Evolutionary conservation across 768 basidiomycete genomes (phyloP), one percentile per base, ranked within the genome.

Genomic region (Thelephora ganbajun): DNA sequence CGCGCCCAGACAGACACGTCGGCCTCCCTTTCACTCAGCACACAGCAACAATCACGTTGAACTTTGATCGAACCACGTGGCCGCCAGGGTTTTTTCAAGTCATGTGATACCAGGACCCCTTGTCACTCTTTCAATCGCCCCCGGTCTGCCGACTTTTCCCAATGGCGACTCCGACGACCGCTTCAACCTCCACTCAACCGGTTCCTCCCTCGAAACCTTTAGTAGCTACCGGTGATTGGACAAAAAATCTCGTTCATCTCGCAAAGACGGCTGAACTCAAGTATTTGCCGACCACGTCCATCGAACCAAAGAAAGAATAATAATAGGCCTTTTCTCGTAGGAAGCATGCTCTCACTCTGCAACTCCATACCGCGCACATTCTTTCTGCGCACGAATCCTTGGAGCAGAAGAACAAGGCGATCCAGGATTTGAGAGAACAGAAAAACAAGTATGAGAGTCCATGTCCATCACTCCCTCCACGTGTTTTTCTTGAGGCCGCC

Each of bases 221-320:
- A 45, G 71, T 90, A 44, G 84, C 87, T 3, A 80, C 77, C 16
- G 87, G 85, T 7, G 85, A 89, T 61, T 90, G 87, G 87, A 87
- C 84, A 22, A 83, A 81, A 55, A 83, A 87, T 62, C 72, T 90
- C 37, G 81, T 90, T 30, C 83, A 89, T 46, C 72, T 90, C 11
- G 87, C 87, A 5, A 89, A 85, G 66, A 86, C 83, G 1, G 87
- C 87, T 7, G 87, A 90, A 60, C 72, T 90, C 57, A 90, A 90
- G 87, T 90, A 61, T 55, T 83, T 74, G 12, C 20, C 14, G 18
- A 13, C 2, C 33, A 23, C 22, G 11, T 7, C 23, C 33, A 6
- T 16, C 19, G 16, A 33, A 33, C 33, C 22, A 22, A 12, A 34
- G 19, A 43, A 23, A 34, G 18, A 20, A 37, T 20, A 36, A 33